Percentiles rank a stretch among this genome's conserved stretches.
phyloP scores from a whole-genome alignment of 305 asterid species.

The Solanum hybrid region DNA sequence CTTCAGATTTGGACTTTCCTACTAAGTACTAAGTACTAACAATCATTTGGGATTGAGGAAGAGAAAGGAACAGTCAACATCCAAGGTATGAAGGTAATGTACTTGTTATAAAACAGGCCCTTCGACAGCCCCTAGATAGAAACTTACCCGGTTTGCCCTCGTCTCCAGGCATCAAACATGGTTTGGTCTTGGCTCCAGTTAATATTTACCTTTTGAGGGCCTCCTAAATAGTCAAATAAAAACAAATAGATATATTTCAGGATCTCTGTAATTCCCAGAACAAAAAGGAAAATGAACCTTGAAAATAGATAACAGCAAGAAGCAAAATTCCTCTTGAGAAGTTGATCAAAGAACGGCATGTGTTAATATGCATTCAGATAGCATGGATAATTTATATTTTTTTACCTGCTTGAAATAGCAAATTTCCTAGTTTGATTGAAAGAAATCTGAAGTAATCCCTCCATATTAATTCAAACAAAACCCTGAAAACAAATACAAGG shows the following conservation, averaged over 20 bases:
- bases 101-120: neutral
- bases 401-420: constrained; percentile 71
- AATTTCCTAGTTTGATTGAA: constrained; percentile 71
- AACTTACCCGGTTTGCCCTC: constrained; percentile 72
- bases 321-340: neutral
- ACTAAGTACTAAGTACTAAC: neutral
- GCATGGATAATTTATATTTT: neutral
- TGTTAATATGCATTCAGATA: neutral
- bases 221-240: constrained; percentile 38
- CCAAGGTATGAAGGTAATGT: neutral
- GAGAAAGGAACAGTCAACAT: neutral
- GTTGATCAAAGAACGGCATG: neutral
- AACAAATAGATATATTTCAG: neutral
- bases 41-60: neutral
- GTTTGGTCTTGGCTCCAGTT: constrained; percentile 68
- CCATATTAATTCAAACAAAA: constrained; percentile 90
- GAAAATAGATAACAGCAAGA: neutral
- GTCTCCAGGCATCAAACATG: constrained; percentile 73
- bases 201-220: constrained; percentile 50
- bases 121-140: neutral
- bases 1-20: neutral
- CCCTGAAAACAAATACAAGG: constrained; percentile 38
- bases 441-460: constrained; percentile 91
- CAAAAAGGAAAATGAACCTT: neutral
- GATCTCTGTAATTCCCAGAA: neutral